A percentile compares a stretch with the other conserved stretches of the same genome.
phyloP scores from a whole-genome alignment of 2,329 filamentous ascomycete species.

The Cryphonectria parasitica region DNA sequence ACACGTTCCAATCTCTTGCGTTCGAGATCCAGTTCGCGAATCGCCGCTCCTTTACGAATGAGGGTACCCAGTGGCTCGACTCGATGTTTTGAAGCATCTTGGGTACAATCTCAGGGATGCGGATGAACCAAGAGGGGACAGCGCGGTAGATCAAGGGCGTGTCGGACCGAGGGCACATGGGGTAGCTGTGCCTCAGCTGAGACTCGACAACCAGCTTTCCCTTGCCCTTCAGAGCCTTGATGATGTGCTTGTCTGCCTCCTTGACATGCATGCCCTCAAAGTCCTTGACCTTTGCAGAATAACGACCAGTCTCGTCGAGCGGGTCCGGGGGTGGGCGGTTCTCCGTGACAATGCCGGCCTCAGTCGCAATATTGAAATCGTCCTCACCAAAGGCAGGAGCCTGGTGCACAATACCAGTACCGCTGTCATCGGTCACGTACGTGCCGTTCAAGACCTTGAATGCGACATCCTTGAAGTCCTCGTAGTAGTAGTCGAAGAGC shows the following conservation, averaged over 20 bases:
- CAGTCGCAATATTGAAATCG: slow-evolving; percentile 84
- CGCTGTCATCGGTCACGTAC: slow-evolving; percentile 88
- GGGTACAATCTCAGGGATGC: slow-evolving; percentile 80
- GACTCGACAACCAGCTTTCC: slow-evolving; percentile 83
- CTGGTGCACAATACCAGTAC: slow-evolving; percentile 93
- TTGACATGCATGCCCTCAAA: slow-evolving; percentile 91
- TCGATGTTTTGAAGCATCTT: slow-evolving; percentile 91
- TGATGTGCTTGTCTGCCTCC: slow-evolving; percentile 88
- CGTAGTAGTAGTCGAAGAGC: slow-evolving; percentile 86
- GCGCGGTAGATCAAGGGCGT: slow-evolving; percentile 91
- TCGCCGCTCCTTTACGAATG: slow-evolving; percentile 86
- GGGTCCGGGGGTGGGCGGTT: slow-evolving; percentile 84
- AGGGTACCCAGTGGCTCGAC: slow-evolving; percentile 88
- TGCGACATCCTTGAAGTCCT: slow-evolving; percentile 82
- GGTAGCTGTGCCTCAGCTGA: slow-evolving; percentile 88
- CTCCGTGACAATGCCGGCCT: slow-evolving; percentile 76
- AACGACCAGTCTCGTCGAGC: slow-evolving; percentile 81
- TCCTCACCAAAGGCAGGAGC: slow-evolving; percentile 94
- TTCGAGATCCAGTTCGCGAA: slow-evolving; percentile 92
- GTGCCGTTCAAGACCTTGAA: slow-evolving; percentile 82
- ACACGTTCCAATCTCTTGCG: slow-evolving; percentile 94
- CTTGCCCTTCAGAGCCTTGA: slow-evolving; percentile 80
- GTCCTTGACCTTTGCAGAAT: slow-evolving; percentile 75
- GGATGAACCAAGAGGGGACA: slow-evolving; percentile 94
- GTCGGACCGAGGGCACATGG: slow-evolving; percentile 93